phyloP scores from a whole-genome alignment of 306 rosid species.

The Astragalus glycyphyllos region DNA sequence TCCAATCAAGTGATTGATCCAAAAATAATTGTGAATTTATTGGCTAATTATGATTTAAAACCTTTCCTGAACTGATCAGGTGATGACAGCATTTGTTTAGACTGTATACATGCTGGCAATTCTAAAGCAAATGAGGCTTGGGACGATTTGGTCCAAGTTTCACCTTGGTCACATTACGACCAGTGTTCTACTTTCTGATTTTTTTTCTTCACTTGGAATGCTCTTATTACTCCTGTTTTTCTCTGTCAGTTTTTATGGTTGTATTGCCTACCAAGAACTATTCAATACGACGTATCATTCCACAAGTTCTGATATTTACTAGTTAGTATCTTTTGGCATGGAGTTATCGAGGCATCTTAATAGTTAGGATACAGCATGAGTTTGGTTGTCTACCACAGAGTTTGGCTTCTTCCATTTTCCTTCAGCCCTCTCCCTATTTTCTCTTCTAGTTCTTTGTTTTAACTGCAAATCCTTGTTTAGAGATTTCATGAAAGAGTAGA shows the following conservation, averaged over 20 bases:
- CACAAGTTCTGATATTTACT: background rate
- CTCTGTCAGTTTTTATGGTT: background rate
- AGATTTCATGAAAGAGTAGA: background rate
- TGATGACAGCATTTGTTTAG: background rate
- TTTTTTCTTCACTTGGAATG: conserved; percentile 12
- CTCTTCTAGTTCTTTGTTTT: background rate
- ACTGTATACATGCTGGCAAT: background rate
- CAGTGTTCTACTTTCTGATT: conserved; percentile 13
- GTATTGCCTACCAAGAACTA: conserved; percentile 14
- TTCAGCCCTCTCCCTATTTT: background rate
- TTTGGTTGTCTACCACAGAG: too few relatives aligned
- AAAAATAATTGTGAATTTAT: conserved; percentile 12
- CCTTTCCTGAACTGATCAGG: conserved; percentile 4
- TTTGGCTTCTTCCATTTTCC: background rate
- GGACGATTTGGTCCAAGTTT: conserved; percentile 6
- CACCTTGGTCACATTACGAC: conserved; percentile 1
- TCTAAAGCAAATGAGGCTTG: conserved; percentile 27
- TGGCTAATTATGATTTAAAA: background rate
- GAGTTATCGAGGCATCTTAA: too few relatives aligned
- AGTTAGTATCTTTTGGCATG: background rate
- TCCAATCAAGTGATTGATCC: conserved; percentile 6
- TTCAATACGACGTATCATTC: conserved; percentile 4
- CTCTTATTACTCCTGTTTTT: background rate
- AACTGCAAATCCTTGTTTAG: conserved; percentile 18
- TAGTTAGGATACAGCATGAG: too few relatives aligned